Evolutionary conservation across 2,329 filamentous ascomycete species (phyloP), one percentile per base, ranked within the genome.

Genomic region (Ploettnerulaceae sp.): DNA sequence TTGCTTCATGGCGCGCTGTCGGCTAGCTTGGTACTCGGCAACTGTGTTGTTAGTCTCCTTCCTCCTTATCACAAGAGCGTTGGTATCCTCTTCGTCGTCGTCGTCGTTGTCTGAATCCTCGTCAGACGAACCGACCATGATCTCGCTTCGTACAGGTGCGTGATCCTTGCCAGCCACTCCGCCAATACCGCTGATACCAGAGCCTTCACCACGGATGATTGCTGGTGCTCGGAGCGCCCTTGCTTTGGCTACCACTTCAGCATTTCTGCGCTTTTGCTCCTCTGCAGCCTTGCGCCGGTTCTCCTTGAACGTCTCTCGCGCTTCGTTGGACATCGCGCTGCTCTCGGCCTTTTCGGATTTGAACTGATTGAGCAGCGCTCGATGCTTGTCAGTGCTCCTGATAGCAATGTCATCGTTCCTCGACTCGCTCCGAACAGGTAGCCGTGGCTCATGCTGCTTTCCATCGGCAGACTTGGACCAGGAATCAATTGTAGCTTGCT

Each of bases 51-150:
- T 62, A 9, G 49, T 55, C 21, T 51, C 70, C 39, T 69, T 69
- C 44, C 69, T 68, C 12, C 69, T 70, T 21, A 66, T 73, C 7
- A 80, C 60, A 31, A 77, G 70, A 17, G 57, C 48, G 39, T 58
- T 59, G 6, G 54, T 58, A 2, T 76, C 73, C 22, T 75, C 79
- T 54, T 82, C 83, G 2, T 89, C 77, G 9, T 86, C 84, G 45
- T 83, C 79, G 47, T 84, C 79, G 7, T 86, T 77, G 36, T 87
- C 82, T 51, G 88, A 85, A 51, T 93, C 89, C 3, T 82, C 84
- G 49, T 75, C 72, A 12, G 82, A 86, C 22, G 79, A 83, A 5
- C 79, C 82, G 32, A 96, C 87, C 89, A 97, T 95, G 65, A 97
- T 89, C 54, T 91, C 89, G 61, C 84, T 86, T 53, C 86, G 86